Evolutionary conservation across 371 early-diverging fungal genomes (phyloP).

Genomic region (Mortierella sp.): DNA sequence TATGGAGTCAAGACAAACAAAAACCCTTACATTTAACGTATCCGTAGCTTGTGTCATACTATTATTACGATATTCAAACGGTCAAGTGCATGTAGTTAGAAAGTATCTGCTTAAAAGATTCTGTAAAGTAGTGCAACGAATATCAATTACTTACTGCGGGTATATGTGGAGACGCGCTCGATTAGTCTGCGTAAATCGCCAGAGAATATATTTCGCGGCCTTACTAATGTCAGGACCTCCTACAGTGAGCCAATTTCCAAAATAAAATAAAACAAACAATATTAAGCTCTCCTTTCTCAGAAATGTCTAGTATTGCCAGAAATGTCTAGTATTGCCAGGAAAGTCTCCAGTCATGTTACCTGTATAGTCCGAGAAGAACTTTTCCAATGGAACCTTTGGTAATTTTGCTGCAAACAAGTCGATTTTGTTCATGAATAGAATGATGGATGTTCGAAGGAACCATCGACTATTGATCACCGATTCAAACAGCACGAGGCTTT

Average conservation of each 20-base stretch:
- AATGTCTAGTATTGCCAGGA: too few relatives aligned
- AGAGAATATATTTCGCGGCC: conserved; percentile 86
- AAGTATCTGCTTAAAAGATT: neutral
- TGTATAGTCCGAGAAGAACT: conserved; percentile 71
- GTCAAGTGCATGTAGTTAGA: neutral
- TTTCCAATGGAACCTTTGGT: conserved; percentile 66
- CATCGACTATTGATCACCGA: conserved; percentile 96
- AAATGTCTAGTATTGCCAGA: neutral
- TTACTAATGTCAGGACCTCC: conserved; percentile 78
- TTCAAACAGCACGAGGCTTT: conserved; percentile 93
- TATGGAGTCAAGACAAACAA: too few relatives aligned
- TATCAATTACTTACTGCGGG: conserved; percentile 73
- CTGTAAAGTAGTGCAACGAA: neutral
- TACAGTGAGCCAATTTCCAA: neutral
- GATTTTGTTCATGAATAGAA: conserved; percentile 96
- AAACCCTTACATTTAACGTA: conserved; percentile 75
- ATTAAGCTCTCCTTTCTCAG: neutral
- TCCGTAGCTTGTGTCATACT: conserved; percentile 86
- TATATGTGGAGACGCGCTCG: conserved; percentile 82
- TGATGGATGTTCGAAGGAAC: conserved; percentile 94
- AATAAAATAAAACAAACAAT: neutral
- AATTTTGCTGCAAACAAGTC: conserved; percentile 94
- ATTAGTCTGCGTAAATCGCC: conserved; percentile 83
- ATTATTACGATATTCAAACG: neutral
- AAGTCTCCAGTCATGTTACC: conserved; percentile 55